Evolutionary conservation across 495 filamentous ascomycete species (phyloP).

Genomic region (Hypoxylon rickii): DNA sequence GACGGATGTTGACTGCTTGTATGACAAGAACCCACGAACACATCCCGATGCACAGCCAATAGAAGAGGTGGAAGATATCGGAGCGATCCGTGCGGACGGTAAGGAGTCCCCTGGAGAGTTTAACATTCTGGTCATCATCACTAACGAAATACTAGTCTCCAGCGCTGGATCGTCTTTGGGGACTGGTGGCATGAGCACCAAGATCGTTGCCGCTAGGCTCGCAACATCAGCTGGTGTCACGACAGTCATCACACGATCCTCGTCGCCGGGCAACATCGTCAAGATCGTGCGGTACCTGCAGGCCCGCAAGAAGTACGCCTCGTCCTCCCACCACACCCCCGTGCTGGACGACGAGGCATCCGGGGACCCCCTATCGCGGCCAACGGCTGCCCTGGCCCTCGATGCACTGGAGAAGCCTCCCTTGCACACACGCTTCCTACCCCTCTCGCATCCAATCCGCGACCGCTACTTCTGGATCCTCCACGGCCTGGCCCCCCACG

Average conservation of each 20-base stretch:
- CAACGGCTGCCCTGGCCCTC: conserved; percentile 44
- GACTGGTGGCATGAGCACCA: conserved; percentile 98
- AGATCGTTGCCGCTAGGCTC: conserved; percentile 91
- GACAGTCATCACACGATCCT: conserved; percentile 90
- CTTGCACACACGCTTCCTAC: conserved; percentile 90
- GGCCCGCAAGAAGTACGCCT: conserved; percentile 47
- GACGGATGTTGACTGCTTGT: conserved; percentile 98
- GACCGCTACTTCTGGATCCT: conserved; percentile 97
- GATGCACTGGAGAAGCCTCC: conserved; percentile 53
- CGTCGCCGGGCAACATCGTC: conserved; percentile 88
- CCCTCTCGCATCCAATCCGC: conserved; percentile 81
- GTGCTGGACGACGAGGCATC: conserved; percentile 26
- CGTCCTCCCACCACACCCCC: conserved; percentile 32
- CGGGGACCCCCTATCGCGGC: conserved; percentile 41
- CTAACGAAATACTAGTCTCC: conserved; percentile 60
- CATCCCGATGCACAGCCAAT: conserved; percentile 86
- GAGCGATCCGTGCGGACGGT: conserved; percentile 81
- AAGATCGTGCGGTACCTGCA: conserved; percentile 85
- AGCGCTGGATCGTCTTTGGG: conserved; percentile 85
- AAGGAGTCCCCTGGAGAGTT: conserved; percentile 1
- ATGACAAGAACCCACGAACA: conserved; percentile 89
- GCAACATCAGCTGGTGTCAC: conserved; percentile 95
- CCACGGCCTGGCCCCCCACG: conserved; percentile 89
- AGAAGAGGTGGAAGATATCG: conserved; percentile 89
- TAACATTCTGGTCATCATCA: neutral